A percentile compares a stretch with the other conserved stretches of the same genome.
Conservation (phyloP, 768 basidiomycete species). For the Pulveroboletus sp. region DNA sequence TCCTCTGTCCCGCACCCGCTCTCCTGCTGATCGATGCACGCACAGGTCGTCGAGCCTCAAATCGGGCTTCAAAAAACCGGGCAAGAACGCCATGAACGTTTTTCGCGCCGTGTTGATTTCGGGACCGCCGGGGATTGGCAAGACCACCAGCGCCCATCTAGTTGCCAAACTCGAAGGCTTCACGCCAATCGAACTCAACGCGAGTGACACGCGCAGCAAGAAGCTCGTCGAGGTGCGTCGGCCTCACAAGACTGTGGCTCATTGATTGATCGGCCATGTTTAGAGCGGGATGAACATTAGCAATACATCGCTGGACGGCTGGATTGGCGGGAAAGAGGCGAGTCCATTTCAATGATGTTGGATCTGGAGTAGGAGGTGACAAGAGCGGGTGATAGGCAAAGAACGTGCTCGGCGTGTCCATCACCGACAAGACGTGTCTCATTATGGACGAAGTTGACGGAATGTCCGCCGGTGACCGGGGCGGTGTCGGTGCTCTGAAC, state of each 20-base stretch:
- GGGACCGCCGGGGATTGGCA: conserved; percentile 95
- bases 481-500: conserved; percentile 92
- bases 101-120: conserved; percentile 87
- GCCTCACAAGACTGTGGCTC: no score
- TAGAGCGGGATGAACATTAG: conserved; percentile 88
- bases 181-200: conserved; percentile 93
- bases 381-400: conserved; percentile 38
- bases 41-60: conserved; percentile 71
- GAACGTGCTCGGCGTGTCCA: conserved; percentile 65
- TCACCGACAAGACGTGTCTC: conserved; percentile 78
- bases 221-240: conserved; percentile 81
- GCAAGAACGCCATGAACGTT: conserved; percentile 82
- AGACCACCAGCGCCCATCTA: conserved; percentile 93
- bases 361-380: no score
- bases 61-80: conserved; percentile 86
- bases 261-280: no score
- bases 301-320: conserved; percentile 86
- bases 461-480: conserved; percentile 96
- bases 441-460: conserved; percentile 99
- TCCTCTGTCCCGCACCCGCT: not conserved
- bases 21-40: not conserved
- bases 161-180: conserved; percentile 88
- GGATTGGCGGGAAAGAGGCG: conserved; percentile 60
- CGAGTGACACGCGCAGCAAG: conserved; percentile 93
- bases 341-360: conserved; percentile 28